A percentile compares a stretch with the other conserved stretches of the same genome.
Evolutionary conservation across 345 rosid genomes (phyloP).

Genomic region (Orychophragmus violaceus): DNA sequence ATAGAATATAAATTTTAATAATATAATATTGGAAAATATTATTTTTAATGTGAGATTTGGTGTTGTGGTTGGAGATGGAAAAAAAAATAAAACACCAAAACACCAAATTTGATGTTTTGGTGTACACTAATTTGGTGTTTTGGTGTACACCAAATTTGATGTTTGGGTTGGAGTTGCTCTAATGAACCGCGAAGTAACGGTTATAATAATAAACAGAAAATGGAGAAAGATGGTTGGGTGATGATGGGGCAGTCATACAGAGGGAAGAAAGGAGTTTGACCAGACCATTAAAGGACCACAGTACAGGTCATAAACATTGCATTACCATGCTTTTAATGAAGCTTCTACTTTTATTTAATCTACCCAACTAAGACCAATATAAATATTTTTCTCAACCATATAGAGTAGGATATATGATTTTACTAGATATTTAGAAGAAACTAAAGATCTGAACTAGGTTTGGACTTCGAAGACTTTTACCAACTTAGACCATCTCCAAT

Average conservation of each 20-base stretch:
- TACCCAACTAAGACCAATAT: background rate
- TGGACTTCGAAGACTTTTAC: background rate
- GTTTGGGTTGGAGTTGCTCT: no score
- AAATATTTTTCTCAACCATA: background rate
- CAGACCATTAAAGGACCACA: conserved; percentile 20
- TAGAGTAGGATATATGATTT: background rate
- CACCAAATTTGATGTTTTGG: no score
- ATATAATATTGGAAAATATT: no score
- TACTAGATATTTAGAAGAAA: background rate
- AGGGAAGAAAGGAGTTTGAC: conserved; percentile 18
- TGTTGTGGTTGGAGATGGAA: no score
- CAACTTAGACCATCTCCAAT: no score
- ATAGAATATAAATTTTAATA: no score
- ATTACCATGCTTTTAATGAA: conserved; percentile 11
- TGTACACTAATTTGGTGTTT: no score
- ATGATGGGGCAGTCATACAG: conserved; percentile 19
- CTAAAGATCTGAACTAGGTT: background rate
- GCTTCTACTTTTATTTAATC: background rate
- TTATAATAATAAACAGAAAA: conserved; percentile 1
- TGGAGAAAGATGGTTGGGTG: background rate
- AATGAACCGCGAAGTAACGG: conserved; percentile 18
- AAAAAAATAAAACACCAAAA: no score
- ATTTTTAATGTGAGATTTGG: no score
- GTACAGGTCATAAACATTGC: background rate
- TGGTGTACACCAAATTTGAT: no score